These are phyloP conservation scores for Polyporus tsugae DNA, from an alignment of 1,284 basidiomycete species.

Conservation along the genomic window DNA sequence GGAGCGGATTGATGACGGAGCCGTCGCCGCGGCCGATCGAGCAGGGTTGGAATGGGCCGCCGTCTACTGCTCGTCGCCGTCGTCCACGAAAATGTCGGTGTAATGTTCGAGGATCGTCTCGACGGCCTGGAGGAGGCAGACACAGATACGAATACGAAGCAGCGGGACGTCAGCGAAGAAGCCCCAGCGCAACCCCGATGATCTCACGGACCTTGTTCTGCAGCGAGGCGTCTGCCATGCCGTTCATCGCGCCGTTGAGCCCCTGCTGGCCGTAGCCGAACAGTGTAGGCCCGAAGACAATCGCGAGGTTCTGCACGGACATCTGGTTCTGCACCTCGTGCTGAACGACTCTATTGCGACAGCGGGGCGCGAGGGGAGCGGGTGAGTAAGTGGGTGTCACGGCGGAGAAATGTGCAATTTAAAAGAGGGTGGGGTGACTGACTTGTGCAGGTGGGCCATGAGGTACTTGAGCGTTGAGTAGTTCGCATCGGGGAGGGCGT, in stretches of 20 bases:
- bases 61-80: conserved; percentile 48
- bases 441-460: conserved; percentile 94
- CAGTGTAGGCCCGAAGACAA: conserved; percentile 97
- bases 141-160: background rate
- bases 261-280: conserved; percentile 64
- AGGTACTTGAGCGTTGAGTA: conserved; percentile 98
- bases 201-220: conserved; percentile 66
- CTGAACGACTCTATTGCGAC: conserved; percentile 71
- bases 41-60: background rate
- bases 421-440: conserved; percentile 33
- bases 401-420: conserved; percentile 6
- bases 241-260: conserved; percentile 44
- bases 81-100: conserved; percentile 86
- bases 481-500: conserved; percentile 97
- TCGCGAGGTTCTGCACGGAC: conserved; percentile 93
- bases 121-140: conserved; percentile 63
- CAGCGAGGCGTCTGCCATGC: conserved; percentile 66
- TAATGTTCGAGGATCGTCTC: conserved; percentile 90
- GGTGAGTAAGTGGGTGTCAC: conserved; percentile 6
- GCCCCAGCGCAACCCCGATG: conserved; percentile 15
- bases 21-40: conserved; percentile 3
- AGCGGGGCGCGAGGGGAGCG: conserved; percentile 3
- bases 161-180: conserved; percentile 11
- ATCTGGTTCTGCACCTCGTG: conserved; percentile 88
- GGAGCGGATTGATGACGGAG: conserved; percentile 12